Percentiles rank a stretch among this genome's conserved stretches.
Evolutionary conservation across 495 filamentous ascomycete genomes (phyloP).

Genomic region (Cercophora sp.): DNA sequence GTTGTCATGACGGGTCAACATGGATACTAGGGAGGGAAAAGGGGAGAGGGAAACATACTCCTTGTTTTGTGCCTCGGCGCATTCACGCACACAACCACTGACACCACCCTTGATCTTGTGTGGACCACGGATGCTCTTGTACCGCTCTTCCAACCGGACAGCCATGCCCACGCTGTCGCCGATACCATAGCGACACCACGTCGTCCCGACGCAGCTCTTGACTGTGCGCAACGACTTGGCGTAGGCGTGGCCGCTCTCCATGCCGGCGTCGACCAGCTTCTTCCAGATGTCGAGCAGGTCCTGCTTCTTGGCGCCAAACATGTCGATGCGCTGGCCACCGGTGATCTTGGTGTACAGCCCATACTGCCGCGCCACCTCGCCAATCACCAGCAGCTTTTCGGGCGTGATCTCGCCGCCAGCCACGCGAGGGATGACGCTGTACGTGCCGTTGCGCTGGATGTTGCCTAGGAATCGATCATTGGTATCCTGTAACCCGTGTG

Average conservation of each 20-base stretch:
- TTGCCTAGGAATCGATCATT: constrained; percentile 94
- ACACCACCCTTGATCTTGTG: constrained; percentile 96
- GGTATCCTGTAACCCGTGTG: constrained; percentile 86
- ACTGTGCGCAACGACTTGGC: constrained; percentile 89
- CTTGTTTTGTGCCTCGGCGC: constrained; percentile 93
- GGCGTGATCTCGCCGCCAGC: constrained; percentile 88
- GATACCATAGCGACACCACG: constrained; percentile 92
- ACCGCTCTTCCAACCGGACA: constrained; percentile 84
- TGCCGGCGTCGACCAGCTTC: constrained; percentile 77
- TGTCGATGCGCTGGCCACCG: constrained; percentile 89
- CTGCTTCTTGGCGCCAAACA: constrained; percentile 92
- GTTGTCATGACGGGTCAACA: constrained; percentile 10
- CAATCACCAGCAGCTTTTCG: constrained; percentile 85
- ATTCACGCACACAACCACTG: constrained; percentile 88
- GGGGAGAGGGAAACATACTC: constrained; percentile 53
- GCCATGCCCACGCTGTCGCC: constrained; percentile 98
- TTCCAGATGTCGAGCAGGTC: constrained; percentile 90
- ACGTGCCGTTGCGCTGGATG: constrained; percentile 92
- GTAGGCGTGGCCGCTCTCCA: constrained; percentile 95
- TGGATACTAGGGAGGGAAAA: constrained; percentile 7
- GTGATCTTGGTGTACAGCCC: constrained; percentile 93
- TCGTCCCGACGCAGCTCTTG: constrained; percentile 92
- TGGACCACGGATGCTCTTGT: constrained; percentile 85
- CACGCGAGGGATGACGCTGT: constrained; percentile 83
- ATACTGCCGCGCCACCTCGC: constrained; percentile 84